Evolutionary conservation across 257 asterid species (phyloP).

Genomic region (Coffea canephora): DNA sequence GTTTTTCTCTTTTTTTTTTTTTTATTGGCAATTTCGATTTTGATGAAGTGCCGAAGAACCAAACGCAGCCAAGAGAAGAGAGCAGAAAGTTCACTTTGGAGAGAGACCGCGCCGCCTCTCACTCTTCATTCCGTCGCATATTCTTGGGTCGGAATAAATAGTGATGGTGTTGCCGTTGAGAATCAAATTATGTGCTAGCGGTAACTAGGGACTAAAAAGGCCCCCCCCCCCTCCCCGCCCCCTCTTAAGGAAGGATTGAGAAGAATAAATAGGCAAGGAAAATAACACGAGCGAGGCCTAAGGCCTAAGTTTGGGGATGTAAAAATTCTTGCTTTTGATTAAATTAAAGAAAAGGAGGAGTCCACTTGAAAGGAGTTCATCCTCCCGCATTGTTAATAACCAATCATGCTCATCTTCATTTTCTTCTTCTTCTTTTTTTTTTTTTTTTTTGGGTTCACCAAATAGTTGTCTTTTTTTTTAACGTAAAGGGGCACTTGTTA

Average conservation of each 20-base stretch:
- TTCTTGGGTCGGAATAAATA: not conserved
- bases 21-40: no score
- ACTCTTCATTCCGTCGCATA: not conserved
- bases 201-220: not conserved
- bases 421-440: no score
- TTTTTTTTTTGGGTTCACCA: not conserved
- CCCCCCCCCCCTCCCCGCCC: no score
- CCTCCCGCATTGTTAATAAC: slow-evolving; percentile 45
- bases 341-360: slow-evolving; percentile 23
- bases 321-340: slow-evolving; percentile 27
- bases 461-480: slow-evolving; percentile 18
- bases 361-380: slow-evolving; percentile 36
- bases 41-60: not conserved
- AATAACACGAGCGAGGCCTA: not conserved
- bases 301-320: not conserved
- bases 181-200: not conserved
- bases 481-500: slow-evolving; percentile 36
- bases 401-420: slow-evolving; percentile 41
- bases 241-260: not conserved
- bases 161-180: not conserved
- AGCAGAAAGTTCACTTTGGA: not conserved
- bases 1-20: no score
- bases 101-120: not conserved
- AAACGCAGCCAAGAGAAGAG: not conserved
- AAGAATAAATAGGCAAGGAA: slow-evolving; percentile 14